These are phyloP conservation scores for Helianthus tuberosus DNA, from an alignment of 129 eudicot genomes.

Conservation along the genomic window DNA sequence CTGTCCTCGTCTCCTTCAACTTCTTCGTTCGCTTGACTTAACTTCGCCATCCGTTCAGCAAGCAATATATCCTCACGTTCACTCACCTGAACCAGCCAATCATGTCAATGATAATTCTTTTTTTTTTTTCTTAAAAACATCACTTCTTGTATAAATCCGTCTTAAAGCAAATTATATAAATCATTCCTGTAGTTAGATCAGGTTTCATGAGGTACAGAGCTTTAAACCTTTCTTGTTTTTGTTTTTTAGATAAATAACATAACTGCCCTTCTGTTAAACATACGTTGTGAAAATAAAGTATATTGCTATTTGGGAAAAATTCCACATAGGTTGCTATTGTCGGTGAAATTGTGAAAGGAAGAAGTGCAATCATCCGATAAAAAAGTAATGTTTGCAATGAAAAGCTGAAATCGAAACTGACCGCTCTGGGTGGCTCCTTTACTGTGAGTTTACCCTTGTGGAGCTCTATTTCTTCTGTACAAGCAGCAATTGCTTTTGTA, in stretches of 20 bases:
- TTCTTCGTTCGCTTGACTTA: constrained; percentile 72
- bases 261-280: too few relatives aligned
- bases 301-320: background rate
- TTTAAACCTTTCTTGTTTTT: too few relatives aligned
- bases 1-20: constrained; percentile 80
- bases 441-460: constrained; percentile 79
- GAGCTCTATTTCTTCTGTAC: constrained; percentile 68
- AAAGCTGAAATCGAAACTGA: constrained; percentile 30
- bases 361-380: background rate
- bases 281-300: background rate
- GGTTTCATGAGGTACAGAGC: background rate
- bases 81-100: constrained; percentile 69
- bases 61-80: constrained; percentile 90
- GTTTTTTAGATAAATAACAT: too few relatives aligned
- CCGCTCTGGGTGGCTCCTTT: constrained; percentile 89
- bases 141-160: background rate
- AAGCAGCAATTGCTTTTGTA: constrained; percentile 76
- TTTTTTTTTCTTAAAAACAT: background rate
- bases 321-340: background rate
- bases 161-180: too few relatives aligned
- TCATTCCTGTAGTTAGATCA: too few relatives aligned
- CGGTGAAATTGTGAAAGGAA: background rate
- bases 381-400: background rate
- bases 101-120: constrained; percentile 4
- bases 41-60: constrained; percentile 77